phyloP scores from a whole-genome alignment of 768 basidiomycete genomes.

The Pleurotus platypus region DNA sequence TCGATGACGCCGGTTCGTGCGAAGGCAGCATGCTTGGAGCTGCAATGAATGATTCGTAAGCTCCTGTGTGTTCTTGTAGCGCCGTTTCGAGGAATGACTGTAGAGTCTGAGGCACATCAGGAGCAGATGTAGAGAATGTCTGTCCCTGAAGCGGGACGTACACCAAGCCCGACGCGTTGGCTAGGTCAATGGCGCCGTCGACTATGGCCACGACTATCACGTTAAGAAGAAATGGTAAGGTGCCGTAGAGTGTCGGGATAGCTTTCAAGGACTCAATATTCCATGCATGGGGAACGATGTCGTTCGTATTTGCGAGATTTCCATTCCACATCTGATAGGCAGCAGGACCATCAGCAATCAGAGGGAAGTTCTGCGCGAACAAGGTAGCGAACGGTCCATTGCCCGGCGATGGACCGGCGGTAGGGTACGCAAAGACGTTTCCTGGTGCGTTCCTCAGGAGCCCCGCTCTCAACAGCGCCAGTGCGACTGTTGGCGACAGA shows the following conservation, averaged over 20 bases:
- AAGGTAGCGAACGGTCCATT: background rate
- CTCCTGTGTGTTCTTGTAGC: background rate
- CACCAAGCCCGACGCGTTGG: background rate
- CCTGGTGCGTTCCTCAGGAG: background rate
- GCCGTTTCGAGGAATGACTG: background rate
- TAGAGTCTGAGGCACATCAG: background rate
- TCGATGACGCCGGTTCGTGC: background rate
- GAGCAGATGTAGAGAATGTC: background rate
- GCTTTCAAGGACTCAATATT: background rate
- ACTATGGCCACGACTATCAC: background rate
- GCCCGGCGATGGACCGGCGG: background rate
- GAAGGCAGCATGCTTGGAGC: background rate
- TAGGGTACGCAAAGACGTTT: background rate
- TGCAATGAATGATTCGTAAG: background rate
- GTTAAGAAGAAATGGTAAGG: background rate
- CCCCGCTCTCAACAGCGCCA: background rate
- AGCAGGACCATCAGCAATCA: background rate
- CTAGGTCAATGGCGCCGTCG: background rate
- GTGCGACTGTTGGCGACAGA: background rate
- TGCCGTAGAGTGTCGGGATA: background rate
- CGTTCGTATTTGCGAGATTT: background rate
- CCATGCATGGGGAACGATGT: conserved; percentile 4
- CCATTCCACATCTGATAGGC: conserved; percentile 4
- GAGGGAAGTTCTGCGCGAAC: background rate
- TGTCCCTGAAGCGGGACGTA: background rate